Base-by-base conservation (phyloP, 371 early-diverging fungal species). In the Mortierella sp. region DNA sequence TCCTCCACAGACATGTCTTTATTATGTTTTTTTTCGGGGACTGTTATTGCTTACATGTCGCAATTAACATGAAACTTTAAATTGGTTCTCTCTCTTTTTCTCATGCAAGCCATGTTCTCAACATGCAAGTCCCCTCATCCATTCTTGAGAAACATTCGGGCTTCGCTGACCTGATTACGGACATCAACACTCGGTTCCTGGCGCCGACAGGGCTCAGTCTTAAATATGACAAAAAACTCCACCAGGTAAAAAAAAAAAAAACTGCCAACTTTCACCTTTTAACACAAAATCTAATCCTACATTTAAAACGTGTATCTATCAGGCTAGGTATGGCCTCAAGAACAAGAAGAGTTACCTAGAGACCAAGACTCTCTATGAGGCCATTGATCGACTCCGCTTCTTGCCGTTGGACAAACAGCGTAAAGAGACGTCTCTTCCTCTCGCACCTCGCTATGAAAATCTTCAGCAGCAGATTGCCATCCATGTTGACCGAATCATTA, bases 141-240 rank as follows among this genome's bases (percentile, higher is more conserved):
- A 53, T 53, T 29, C 53, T 53, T 28, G 53, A 53, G 29, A 53
- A 53, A 53, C 53, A 53, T 86, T 88, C 66, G 73, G 69, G 26
- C 68, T 83, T 82, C 84, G 84, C 73, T 17, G 31, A 66, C 32
- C 65, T 78, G 54, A 63, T 78, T 26, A 23, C 49, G 0, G 70
- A 66, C 56, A 56, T 78, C 22, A 56, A 73, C 49, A 28, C 69
- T 0, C 69, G 70, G 13, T 61, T 78, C 59, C 34, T 78, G 3
- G 31, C 79, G 2, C 67, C 79, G 2, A 56, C 73, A 43, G 79
- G 79, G 29, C 42, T 65, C 23, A 73, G 79, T 49, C 65, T 51
- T 15, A 55, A 73, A n/a, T 29, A 37, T 15, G 69, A 69, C 10
- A 72, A 59, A 35, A 61, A 68, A 8, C 66, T 77, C 2, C 34